phyloP scores from a whole-genome alignment of 345 rosid genomes.

The Stellera chamaejasme region DNA sequence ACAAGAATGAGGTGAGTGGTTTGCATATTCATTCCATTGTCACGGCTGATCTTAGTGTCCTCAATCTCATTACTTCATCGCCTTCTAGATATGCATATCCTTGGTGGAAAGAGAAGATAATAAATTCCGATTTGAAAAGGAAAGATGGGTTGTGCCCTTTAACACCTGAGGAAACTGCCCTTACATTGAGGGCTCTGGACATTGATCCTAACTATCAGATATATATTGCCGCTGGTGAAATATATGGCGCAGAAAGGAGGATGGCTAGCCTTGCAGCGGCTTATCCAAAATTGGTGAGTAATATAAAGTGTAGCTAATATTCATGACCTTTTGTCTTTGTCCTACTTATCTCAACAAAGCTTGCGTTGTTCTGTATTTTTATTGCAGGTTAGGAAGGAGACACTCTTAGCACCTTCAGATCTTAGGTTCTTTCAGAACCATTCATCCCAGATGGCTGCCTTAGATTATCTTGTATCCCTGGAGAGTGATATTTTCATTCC shows the following conservation, averaged over 20 bases:
- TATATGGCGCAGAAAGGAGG: constrained; percentile 65
- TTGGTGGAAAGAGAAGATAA: constrained; percentile 91
- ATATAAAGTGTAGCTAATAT: constrained; percentile 1
- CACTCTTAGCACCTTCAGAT: constrained; percentile 58
- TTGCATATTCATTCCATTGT: background rate
- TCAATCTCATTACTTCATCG: background rate
- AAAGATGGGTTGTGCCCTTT: constrained; percentile 84
- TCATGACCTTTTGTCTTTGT: background rate
- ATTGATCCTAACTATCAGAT: constrained; percentile 66
- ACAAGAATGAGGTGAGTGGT: constrained; percentile 82
- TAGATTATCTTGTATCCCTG: constrained; percentile 88
- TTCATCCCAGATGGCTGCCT: constrained; percentile 88
- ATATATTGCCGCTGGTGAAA: constrained; percentile 82
- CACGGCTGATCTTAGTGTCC: background rate
- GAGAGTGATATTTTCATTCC: constrained; percentile 97
- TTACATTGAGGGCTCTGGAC: constrained; percentile 61
- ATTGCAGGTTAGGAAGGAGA: constrained; percentile 81
- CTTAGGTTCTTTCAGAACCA: constrained; percentile 70
- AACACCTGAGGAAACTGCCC: constrained; percentile 87
- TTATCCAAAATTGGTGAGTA: constrained; percentile 68
- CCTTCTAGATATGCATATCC: constrained; percentile 78
- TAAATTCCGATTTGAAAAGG: constrained; percentile 71
- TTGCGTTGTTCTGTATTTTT: background rate
- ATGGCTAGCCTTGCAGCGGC: constrained; percentile 59
- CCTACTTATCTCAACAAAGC: constrained; percentile 2